Base-by-base conservation (phyloP, 169 alveolate genomes). In the Perkinsus chesapeaki region DNA sequence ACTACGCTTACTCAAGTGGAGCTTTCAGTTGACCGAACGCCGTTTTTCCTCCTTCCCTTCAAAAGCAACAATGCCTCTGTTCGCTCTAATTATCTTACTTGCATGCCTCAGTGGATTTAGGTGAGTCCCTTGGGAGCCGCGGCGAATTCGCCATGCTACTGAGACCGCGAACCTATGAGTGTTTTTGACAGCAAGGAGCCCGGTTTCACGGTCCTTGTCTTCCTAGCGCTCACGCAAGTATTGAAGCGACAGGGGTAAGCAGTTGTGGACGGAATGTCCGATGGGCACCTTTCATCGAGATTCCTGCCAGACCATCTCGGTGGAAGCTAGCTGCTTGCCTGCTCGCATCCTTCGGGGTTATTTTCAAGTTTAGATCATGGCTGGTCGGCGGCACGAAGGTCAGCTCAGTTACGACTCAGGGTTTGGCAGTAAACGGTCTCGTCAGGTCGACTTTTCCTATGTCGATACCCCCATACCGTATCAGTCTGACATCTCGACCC, bases 391-490 rank as follows among this genome's bases (percentile, higher is more conserved):
- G 60, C 23, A 43, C 60, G 5, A 43, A 43, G 60, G 60, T 43
- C 60, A 9, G 60, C 60, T 43, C 60, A 43, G 5, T 16, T 43
- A 43, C n/a, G n/a, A n/a, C 60, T 16, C 60, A 43, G 23, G 5
- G 23, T 16, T 43, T 16, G 23, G 23, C 60, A 43, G 23, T 43
- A 43, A 9, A 16, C n/a, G n/a, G n/a, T 16, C 60, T 16, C 16
- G 16, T 43, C 60, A 43, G 60, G 92, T 39, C 7, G 92, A 39
- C 39, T 90, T 90, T 31, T 90, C 92, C 92, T 90, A 34, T 16
- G 92, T 90, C 47, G 92, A 90, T 31, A 90, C 92, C 3, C 92
- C 92, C 31, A 38, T 90, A 12, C 92, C 36, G 92, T 90, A 90
- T 16, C 27, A 20, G 47, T 36, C 47, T 31, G 3, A 20, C 39